Evolutionary conservation across 306 rosid species (phyloP).

Genomic region (Fagus sylvatica): DNA sequence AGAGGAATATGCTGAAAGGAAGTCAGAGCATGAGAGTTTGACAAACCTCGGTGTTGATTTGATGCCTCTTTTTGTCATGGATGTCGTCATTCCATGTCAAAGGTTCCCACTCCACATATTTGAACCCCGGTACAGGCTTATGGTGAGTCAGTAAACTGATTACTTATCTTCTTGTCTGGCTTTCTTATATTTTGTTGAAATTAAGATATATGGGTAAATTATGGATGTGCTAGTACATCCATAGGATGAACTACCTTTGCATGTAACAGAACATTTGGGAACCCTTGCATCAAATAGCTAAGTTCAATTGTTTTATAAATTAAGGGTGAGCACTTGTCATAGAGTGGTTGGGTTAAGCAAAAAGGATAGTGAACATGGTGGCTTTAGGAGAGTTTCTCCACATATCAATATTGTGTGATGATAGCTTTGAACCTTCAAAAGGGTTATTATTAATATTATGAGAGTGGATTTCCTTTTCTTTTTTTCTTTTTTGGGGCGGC

Average conservation of each 20-base stretch:
- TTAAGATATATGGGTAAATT: neutral
- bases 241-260: neutral
- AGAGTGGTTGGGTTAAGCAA: slow-evolving; percentile 46
- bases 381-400: slow-evolving; percentile 55
- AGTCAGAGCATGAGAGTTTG: slow-evolving; percentile 69
- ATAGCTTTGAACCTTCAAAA: slow-evolving; percentile 33
- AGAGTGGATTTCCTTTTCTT: slow-evolving; percentile 8
- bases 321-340: neutral
- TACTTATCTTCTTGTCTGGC: slow-evolving; percentile 5
- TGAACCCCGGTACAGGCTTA: slow-evolving; percentile 98
- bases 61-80: slow-evolving; percentile 99
- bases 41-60: slow-evolving; percentile 68
- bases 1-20: slow-evolving; percentile 93
- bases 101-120: slow-evolving; percentile 90
- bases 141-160: slow-evolving; percentile 61
- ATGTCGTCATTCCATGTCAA: slow-evolving; percentile 92
- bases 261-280: neutral
- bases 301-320: neutral
- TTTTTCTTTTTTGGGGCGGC: neutral
- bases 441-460: neutral
- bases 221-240: neutral
- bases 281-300: neutral
- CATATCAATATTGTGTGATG: slow-evolving; percentile 46
- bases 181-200: neutral
- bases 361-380: slow-evolving; percentile 56